These are phyloP conservation scores for Suillus cothurnatus DNA, from an alignment of 768 basidiomycete species.

Conservation along the genomic window DNA sequence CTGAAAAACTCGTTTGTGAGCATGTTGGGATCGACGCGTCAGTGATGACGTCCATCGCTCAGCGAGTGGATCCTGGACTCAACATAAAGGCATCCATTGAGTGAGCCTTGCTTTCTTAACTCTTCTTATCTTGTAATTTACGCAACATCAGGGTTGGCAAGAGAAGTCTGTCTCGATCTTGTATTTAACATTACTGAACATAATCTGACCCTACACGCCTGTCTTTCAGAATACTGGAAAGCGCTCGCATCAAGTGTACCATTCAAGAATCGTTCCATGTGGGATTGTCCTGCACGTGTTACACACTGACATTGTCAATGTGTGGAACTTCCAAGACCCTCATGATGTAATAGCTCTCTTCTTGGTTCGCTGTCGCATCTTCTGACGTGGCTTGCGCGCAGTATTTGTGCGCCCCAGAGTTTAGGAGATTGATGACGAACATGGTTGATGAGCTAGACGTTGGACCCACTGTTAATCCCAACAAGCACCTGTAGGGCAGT, in stretches of 20 bases:
- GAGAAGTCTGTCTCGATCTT: conserved; percentile 8
- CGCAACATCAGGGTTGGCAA: conserved; percentile 5
- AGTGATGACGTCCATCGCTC: neutral
- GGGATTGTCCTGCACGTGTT: conserved; percentile 17
- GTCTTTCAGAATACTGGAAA: conserved; percentile 22
- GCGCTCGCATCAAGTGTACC: conserved; percentile 13
- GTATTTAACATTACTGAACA: conserved; percentile 10
- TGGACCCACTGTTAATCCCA: neutral
- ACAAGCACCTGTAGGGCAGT: neutral
- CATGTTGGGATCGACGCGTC: neutral
- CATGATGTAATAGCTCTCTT: neutral
- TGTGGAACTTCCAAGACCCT: conserved; percentile 23
- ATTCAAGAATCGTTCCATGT: conserved; percentile 7
- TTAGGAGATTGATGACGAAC: neutral
- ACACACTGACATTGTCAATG: conserved; percentile 21
- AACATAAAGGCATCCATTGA: neutral
- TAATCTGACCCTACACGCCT: too few relatives aligned
- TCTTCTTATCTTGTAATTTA: neutral
- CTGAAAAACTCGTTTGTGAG: neutral
- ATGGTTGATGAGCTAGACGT: neutral
- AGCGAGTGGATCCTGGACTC: neutral
- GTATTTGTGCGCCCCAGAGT: conserved; percentile 2
- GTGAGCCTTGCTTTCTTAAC: neutral
- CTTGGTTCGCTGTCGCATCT: neutral
- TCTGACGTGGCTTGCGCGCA: neutral